These are phyloP conservation scores for Artomyces pyxidatus DNA, from an alignment of 768 basidiomycete species.

Conservation along the genomic window DNA sequence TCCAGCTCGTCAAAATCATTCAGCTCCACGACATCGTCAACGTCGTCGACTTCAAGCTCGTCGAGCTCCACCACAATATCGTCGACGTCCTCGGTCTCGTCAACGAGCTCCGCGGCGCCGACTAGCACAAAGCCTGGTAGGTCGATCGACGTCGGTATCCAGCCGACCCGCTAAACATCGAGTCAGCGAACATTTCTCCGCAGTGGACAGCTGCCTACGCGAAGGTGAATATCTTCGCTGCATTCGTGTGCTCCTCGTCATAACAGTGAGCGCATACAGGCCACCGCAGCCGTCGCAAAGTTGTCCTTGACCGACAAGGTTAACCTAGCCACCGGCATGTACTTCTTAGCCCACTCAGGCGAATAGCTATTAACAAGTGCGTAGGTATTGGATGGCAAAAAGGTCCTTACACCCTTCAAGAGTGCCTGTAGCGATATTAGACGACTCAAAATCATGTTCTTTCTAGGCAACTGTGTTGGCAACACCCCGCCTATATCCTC, in stretches of 20 bases:
- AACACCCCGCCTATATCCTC: slow-evolving; percentile 15
- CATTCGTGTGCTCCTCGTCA: not conserved
- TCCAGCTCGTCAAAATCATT: slow-evolving; percentile 19
- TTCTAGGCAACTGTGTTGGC: slow-evolving; percentile 17
- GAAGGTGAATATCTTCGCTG: slow-evolving; percentile 29
- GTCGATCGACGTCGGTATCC: slow-evolving; percentile 10
- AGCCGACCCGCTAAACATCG: slow-evolving; percentile 16
- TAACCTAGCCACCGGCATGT: slow-evolving; percentile 18
- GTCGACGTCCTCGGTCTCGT: slow-evolving; percentile 11
- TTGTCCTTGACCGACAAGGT: slow-evolving; percentile 20
- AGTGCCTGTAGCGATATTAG: no score
- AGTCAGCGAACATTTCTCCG: slow-evolving; percentile 26
- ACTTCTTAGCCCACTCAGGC: not conserved
- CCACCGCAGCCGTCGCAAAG: slow-evolving; percentile 9
- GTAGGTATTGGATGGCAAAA: slow-evolving; percentile 12
- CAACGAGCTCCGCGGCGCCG: slow-evolving; percentile 19
- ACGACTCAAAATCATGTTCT: no score
- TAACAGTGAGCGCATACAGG: not conserved
- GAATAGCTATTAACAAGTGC: not conserved
- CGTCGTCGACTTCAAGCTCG: slow-evolving; percentile 14
- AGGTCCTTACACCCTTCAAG: no score
- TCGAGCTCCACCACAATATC: slow-evolving; percentile 1
- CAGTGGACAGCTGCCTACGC: slow-evolving; percentile 47
- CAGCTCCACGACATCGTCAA: no score
- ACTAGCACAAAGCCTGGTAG: not conserved